phyloP scores from a whole-genome alignment of 371 early-diverging fungal species.

The Apophysomyces trapeziformis region DNA sequence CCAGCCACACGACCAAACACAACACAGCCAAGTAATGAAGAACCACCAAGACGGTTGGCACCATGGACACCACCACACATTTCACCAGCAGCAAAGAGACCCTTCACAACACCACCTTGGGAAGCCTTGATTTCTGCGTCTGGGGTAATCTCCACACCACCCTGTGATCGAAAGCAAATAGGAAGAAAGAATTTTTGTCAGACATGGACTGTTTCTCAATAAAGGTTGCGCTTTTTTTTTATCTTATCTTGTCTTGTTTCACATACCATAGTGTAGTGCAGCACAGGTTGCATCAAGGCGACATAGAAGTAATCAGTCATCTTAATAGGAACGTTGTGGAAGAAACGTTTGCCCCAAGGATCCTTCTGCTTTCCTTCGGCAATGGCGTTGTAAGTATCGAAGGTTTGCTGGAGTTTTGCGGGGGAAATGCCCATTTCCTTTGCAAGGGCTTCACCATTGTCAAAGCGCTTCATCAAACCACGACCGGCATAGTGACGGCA shows the following conservation, averaged over 20 bases:
- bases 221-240: background rate
- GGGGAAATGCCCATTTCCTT: slow-evolving; percentile 80
- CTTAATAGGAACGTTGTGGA: slow-evolving; percentile 79
- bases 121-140: slow-evolving; percentile 71
- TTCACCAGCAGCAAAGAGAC: slow-evolving; percentile 93
- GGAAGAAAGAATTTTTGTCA: slow-evolving; percentile 4
- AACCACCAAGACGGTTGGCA: slow-evolving; percentile 60
- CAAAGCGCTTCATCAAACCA: slow-evolving; percentile 85
- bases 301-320: slow-evolving; percentile 82
- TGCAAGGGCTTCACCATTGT: slow-evolving; percentile 76
- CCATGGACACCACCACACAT: slow-evolving; percentile 72
- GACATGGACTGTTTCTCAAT: too few species aligned
- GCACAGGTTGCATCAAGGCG: slow-evolving; percentile 87
- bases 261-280: slow-evolving; percentile 93
- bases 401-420: slow-evolving; percentile 73
- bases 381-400: slow-evolving; percentile 81
- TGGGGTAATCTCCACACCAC: slow-evolving; percentile 92
- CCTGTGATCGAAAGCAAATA: slow-evolving; percentile 42
- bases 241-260: background rate
- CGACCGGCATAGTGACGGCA: slow-evolving; percentile 93
- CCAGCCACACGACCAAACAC: slow-evolving; percentile 97
- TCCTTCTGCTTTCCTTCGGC: slow-evolving; percentile 75
- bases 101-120: slow-evolving; percentile 61
- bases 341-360: slow-evolving; percentile 93
- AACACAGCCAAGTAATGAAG: slow-evolving; percentile 84